Evolutionary conservation across 1,284 basidiomycete species (phyloP), one percentile per base, ranked within the genome.

Genomic region (Ceratorhiza oryzae-sativae): DNA sequence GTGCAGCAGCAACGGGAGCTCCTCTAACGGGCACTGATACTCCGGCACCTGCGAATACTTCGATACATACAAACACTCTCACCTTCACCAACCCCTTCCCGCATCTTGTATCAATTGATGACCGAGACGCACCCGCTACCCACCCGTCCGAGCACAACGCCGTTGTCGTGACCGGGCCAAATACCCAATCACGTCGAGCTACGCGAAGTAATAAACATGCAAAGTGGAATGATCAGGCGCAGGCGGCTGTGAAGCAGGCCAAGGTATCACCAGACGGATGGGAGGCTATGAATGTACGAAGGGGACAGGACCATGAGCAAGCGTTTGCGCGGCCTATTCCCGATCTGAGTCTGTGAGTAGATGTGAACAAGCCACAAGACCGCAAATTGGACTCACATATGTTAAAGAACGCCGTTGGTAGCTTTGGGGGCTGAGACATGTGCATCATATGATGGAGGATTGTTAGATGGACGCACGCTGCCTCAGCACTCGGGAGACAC

Each of bases 61-160:
- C 10, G 58, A 41, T 12, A 73, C 75, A 46, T 46, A 48, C 1
- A 74, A 71, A 60, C 49, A 30, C 5, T 49, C 61, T 18, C 36
- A 45, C 63, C 3, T 53, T 73, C 15, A 46, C 34, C 23, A 75
- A 77, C 61, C n/a, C 60, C 15, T 74, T 71, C 8, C 76, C 75
- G 0, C 73, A 76, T 45, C 45, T 76, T 3, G 20, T 75, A 23
- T 73, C 73, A 0, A 62, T 49, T 0, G 36, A 45, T 25, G 76
- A 77, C 30, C 71, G 48, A 34, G 76, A 77, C 23, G 72, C 72
- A 15, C 74, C 75, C 6, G 71, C 71, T 25, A 77, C 78, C 0
- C 78, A 78, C 65, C 75, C 78, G 0, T 77, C 76, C 0, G 75
- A 76, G 53, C 78, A 79, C 71, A 75, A 77, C 51, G 45, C 74